Percentiles rank a stretch among this genome's conserved stretches.
Evolutionary conservation across 2,329 filamentous ascomycete species (phyloP).

Genomic region (Colletotrichum noveboracense): DNA sequence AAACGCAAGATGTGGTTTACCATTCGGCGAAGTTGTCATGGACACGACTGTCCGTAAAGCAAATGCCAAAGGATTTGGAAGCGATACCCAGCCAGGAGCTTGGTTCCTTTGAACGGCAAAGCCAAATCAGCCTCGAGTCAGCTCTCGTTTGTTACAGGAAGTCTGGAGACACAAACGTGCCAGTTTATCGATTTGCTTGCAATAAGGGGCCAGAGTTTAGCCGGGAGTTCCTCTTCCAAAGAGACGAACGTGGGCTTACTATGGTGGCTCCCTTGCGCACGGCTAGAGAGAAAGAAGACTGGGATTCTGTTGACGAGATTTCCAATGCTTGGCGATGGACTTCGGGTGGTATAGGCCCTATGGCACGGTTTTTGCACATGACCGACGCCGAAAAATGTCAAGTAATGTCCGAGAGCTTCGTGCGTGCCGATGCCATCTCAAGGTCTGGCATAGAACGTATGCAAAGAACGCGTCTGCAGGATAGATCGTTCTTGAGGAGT

Average conservation of each 20-base stretch:
- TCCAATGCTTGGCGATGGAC: background rate
- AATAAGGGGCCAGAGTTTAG: background rate
- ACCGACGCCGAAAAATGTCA: background rate
- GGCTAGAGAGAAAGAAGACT: background rate
- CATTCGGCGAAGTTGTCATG: background rate
- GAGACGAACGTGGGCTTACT: background rate
- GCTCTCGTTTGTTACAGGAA: background rate
- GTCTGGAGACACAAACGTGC: background rate
- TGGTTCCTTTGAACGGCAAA: background rate
- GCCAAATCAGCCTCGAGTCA: background rate
- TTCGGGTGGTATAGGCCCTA: background rate
- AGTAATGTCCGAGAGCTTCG: background rate
- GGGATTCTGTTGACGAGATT: background rate
- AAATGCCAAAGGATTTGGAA: background rate
- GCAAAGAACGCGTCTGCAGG: background rate
- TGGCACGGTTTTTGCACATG: background rate
- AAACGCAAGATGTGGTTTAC: background rate
- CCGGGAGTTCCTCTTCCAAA: background rate
- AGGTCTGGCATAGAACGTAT: background rate
- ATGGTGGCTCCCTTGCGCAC: background rate
- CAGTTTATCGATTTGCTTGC: background rate
- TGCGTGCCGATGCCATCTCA: background rate
- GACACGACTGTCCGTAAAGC: background rate
- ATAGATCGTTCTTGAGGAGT: background rate
- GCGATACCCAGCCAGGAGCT: background rate